These are phyloP conservation scores for Aspergillus pseudoviridinutans DNA, from an alignment of 2,329 filamentous ascomycete species.

Conservation along the genomic window DNA sequence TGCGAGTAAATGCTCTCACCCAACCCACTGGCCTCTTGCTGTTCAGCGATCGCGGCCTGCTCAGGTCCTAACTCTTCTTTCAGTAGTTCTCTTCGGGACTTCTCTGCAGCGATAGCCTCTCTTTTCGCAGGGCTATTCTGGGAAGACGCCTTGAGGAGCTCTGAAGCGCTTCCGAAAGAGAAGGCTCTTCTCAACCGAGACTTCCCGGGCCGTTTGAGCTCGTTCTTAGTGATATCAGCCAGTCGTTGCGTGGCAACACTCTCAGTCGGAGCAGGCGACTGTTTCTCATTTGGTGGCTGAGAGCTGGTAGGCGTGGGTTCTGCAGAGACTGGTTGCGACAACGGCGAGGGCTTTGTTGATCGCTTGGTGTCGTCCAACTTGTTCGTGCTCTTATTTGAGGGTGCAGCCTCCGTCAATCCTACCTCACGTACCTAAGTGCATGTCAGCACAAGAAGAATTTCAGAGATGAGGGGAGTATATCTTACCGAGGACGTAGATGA, in stretches of 20 bases:
- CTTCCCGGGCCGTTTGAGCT: conserved; percentile 74
- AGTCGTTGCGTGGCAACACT: conserved; percentile 81
- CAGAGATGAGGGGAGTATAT: not conserved
- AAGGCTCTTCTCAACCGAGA: conserved; percentile 84
- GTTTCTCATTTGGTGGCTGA: conserved; percentile 24
- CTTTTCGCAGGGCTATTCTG: conserved; percentile 52
- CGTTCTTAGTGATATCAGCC: conserved; percentile 80
- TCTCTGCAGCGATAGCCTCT: conserved; percentile 46
- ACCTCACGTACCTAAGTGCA: conserved; percentile 21
- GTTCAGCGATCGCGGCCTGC: conserved; percentile 83
- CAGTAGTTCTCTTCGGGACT: conserved; percentile 62
- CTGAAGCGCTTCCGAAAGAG: conserved; percentile 92
- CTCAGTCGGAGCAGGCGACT: conserved; percentile 29
- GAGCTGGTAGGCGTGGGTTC: conserved; percentile 25
- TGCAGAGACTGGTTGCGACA: conserved; percentile 64
- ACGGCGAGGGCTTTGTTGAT: conserved; percentile 63
- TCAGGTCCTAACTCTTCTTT: conserved; percentile 76
- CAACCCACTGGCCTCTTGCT: conserved; percentile 87
- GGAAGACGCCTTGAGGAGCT: conserved; percentile 72
- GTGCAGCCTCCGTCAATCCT: conserved; percentile 16
- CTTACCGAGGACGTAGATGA: conserved; percentile 66
- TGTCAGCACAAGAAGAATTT: not conserved
- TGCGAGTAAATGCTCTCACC: conserved; percentile 86
- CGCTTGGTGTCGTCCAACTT: conserved; percentile 67
- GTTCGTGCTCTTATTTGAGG: conserved; percentile 28